These are phyloP conservation scores for Acer negundo DNA, from an alignment of 345 rosid species.

Conservation along the genomic window DNA sequence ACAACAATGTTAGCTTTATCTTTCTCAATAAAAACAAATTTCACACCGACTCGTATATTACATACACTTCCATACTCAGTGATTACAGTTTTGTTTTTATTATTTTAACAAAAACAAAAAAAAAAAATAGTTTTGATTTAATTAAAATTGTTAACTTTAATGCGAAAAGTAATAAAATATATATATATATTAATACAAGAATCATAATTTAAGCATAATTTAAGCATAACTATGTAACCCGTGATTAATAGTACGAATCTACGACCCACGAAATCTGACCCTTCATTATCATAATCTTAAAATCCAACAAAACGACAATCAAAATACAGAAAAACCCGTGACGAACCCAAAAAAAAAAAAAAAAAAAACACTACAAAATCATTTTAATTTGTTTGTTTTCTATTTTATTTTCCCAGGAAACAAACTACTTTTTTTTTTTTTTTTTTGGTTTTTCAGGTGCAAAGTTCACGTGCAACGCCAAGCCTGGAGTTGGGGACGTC, in stretches of 20 bases:
- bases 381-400: background rate
- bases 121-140: too few relatives aligned
- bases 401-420: background rate
- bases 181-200: too few relatives aligned
- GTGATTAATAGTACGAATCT: background rate
- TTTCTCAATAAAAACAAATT: too few relatives aligned
- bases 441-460: constrained; percentile 35
- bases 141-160: too few relatives aligned
- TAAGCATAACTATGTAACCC: background rate
- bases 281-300: background rate
- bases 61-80: too few relatives aligned
- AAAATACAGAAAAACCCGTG: background rate
- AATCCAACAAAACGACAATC: background rate
- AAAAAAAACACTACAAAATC: background rate
- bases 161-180: too few relatives aligned
- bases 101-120: too few relatives aligned
- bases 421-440: background rate
- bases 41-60: too few relatives aligned
- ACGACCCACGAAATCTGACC: background rate
- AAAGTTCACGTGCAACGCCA: constrained; percentile 81
- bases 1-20: too few relatives aligned
- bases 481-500: constrained; percentile 84
- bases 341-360: background rate
- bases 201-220: too few relatives aligned
- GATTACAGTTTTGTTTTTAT: too few relatives aligned